These are phyloP conservation scores for Kwoniella sp. DNA, from an alignment of 768 basidiomycete genomes.

Conservation along the genomic window DNA sequence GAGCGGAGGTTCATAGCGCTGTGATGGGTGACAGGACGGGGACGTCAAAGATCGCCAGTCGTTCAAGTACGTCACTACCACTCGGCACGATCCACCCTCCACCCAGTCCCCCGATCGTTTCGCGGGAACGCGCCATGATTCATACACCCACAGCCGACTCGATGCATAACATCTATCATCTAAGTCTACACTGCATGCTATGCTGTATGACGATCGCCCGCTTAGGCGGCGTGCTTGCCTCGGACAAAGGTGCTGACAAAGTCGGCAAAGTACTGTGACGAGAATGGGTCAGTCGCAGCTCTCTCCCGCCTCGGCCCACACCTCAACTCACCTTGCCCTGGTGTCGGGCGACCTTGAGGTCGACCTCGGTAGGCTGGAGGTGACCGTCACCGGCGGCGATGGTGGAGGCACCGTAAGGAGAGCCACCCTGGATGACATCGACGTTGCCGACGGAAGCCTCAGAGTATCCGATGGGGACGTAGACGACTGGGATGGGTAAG, in stretches of 20 bases:
- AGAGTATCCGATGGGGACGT: constrained; percentile 55
- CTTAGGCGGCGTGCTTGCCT: constrained; percentile 22
- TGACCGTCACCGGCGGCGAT: constrained; percentile 47
- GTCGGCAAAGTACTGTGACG: constrained; percentile 29
- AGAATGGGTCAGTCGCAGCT: neutral
- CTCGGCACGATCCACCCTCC: too few relatives aligned
- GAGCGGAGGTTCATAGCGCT: constrained; percentile 16
- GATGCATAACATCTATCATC: too few relatives aligned
- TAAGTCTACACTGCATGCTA: too few relatives aligned
- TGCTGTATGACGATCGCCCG: too few relatives aligned
- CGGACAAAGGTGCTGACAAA: constrained; percentile 31
- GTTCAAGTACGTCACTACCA: too few relatives aligned
- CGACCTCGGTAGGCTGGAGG: constrained; percentile 51
- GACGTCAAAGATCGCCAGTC: too few relatives aligned
- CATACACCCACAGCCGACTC: too few relatives aligned
- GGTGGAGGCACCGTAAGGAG: constrained; percentile 67
- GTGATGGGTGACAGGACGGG: neutral
- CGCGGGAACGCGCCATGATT: too few relatives aligned
- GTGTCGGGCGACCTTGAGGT: constrained; percentile 24
- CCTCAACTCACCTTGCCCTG: constrained; percentile 31
- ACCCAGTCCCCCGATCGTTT: too few relatives aligned
- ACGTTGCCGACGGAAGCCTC: constrained; percentile 52
- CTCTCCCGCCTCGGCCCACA: neutral
- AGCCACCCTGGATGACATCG: constrained; percentile 54
- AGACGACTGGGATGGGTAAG: constrained; percentile 19